These are phyloP conservation scores for Diaporthe aspalathi DNA, from an alignment of 2,329 filamentous ascomycete species.

Conservation along the genomic window DNA sequence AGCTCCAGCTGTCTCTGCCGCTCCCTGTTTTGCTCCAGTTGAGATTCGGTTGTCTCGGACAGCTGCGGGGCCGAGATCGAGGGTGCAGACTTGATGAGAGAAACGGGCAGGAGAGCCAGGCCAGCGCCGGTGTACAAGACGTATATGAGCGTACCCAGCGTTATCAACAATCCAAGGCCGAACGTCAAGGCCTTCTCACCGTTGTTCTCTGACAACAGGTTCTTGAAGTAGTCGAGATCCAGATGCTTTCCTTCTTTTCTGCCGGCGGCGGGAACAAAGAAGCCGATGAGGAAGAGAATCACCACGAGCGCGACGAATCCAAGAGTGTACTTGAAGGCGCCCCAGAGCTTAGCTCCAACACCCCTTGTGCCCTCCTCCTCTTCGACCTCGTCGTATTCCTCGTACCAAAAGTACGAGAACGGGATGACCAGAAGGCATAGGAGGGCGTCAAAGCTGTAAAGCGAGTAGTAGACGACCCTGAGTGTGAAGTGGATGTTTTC, in stretches of 20 bases:
- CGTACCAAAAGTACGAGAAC: conserved; percentile 98
- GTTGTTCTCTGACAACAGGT: conserved; percentile 83
- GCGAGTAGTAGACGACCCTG: conserved; percentile 88
- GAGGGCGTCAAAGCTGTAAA: conserved; percentile 92
- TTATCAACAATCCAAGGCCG: conserved; percentile 86
- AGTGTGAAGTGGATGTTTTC: conserved; percentile 82
- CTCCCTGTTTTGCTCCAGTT: conserved; percentile 89
- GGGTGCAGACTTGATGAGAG: conserved; percentile 91
- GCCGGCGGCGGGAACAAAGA: conserved; percentile 88
- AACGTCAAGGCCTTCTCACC: conserved; percentile 95
- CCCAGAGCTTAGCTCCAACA: conserved; percentile 76
- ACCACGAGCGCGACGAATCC: conserved; percentile 84
- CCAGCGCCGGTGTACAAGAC: conserved; percentile 89
- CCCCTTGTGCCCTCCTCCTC: conserved; percentile 82
- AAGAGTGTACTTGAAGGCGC: conserved; percentile 91
- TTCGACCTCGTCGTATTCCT: conserved; percentile 95
- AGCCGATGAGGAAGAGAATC: conserved; percentile 89
- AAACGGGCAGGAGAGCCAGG: conserved; percentile 87
- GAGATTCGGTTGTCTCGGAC: conserved; percentile 79
- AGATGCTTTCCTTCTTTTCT: conserved; percentile 73
- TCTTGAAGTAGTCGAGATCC: conserved; percentile 93
- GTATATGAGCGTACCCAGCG: conserved; percentile 87
- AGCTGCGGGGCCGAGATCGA: conserved; percentile 85
- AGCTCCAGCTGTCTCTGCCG: conserved; percentile 91
- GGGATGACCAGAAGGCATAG: conserved; percentile 91